Conservation (phyloP, 768 basidiomycete genomes). For the Russula emetica region DNA sequence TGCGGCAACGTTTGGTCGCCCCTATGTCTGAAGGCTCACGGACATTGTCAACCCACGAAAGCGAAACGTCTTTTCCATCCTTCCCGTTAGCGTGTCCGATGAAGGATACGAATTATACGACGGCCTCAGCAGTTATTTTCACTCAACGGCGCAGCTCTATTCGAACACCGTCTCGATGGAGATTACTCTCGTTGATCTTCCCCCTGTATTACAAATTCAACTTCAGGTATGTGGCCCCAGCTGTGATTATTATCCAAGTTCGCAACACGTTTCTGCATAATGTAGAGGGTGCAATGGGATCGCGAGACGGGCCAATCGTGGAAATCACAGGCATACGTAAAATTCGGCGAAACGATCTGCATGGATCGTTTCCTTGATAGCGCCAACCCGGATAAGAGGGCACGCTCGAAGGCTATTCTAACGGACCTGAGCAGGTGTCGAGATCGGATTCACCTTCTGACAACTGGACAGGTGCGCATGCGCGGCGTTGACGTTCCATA, state of each 20-base stretch:
- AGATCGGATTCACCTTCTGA: conserved; percentile 62
- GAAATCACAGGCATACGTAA: conserved; percentile 95
- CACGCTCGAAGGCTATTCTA: conserved; percentile 66
- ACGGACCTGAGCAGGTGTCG: conserved; percentile 57
- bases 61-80: conserved; percentile 91
- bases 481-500: background rate
- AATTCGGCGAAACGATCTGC: conserved; percentile 79
- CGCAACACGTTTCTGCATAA: background rate
- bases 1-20: conserved; percentile 53
- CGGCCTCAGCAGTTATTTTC: conserved; percentile 86
- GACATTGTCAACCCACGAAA: conserved; percentile 65
- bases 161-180: conserved; percentile 86
- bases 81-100: conserved; percentile 89
- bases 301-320: conserved; percentile 85
- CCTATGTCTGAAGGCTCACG: conserved; percentile 41
- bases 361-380: conserved; percentile 90
- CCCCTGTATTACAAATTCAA: conserved; percentile 91
- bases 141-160: conserved; percentile 82
- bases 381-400: conserved; percentile 66
- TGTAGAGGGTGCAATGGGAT: conserved; percentile 89
- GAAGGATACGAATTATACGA: conserved; percentile 92
- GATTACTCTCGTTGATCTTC: conserved; percentile 77
- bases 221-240: conserved; percentile 61
- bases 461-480: conserved; percentile 61
- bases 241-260: background rate